phyloP scores from a whole-genome alignment of 768 basidiomycete species.

The Kwoniella pini region DNA sequence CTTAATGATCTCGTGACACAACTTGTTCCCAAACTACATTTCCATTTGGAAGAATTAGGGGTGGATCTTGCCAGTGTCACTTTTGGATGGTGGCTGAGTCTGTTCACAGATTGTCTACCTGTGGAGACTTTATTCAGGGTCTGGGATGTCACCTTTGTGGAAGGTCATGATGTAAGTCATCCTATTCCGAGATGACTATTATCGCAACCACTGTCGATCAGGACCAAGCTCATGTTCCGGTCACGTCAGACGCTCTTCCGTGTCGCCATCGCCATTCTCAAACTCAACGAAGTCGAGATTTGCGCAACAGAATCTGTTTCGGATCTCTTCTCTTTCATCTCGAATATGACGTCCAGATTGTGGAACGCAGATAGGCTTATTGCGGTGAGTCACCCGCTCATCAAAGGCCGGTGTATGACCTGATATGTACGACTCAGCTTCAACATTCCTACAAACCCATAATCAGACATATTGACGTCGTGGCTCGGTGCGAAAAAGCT shows the following conservation, averaged over 20 bases:
- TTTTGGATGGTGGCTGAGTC: conserved; percentile 96
- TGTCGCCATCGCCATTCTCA: conserved; percentile 82
- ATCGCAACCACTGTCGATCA: background rate
- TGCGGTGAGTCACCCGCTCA: conserved; percentile 61
- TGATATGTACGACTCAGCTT: conserved; percentile 6
- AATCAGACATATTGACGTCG: conserved; percentile 26
- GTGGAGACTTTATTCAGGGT: conserved; percentile 92
- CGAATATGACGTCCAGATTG: conserved; percentile 85
- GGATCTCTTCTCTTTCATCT: conserved; percentile 83
- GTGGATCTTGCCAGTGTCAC: conserved; percentile 92
- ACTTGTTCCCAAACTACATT: conserved; percentile 69
- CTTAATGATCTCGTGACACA: conserved; percentile 84
- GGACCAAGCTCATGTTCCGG: background rate
- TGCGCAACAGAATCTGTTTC: conserved; percentile 80
- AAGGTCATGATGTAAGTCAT: conserved; percentile 68
- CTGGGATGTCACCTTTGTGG: conserved; percentile 94
- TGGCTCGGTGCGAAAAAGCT: conserved; percentile 25
- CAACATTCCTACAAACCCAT: conserved; percentile 33
- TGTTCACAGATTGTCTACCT: conserved; percentile 94
- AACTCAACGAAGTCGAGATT: conserved; percentile 78
- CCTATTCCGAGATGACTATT: no score
- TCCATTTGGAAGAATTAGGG: conserved; percentile 74
- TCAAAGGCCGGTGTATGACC: background rate
- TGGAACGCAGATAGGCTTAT: conserved; percentile 91
- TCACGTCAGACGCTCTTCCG: conserved; percentile 57